These are phyloP conservation scores for Globisporangium parvum DNA, from an alignment of 352 stramenopile species.

Conservation along the genomic window DNA sequence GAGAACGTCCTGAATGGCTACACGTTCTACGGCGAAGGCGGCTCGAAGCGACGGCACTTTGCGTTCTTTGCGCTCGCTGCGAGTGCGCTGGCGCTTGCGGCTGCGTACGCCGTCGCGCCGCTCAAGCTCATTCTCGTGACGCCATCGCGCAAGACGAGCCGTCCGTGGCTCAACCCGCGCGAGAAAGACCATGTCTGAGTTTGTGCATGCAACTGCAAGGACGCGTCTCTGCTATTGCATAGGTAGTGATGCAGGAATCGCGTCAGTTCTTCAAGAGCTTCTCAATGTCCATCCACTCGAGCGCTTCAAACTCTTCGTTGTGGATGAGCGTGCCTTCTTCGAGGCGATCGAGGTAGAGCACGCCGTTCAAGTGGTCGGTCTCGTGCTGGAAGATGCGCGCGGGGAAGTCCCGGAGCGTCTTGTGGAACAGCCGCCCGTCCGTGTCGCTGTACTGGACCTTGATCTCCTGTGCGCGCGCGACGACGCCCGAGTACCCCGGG, in stretches of 20 bases:
- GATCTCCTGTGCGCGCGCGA: conserved; percentile 55
- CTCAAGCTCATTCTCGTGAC: conserved; percentile 19
- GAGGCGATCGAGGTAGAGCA: conserved; percentile 74
- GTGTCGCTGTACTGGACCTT: conserved; percentile 54
- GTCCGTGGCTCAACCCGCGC: conserved; percentile 18
- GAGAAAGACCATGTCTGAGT: conserved; percentile 16
- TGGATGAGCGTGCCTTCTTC: conserved; percentile 69
- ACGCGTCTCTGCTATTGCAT: not conserved
- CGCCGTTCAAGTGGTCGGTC: conserved; percentile 69
- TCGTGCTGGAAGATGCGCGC: conserved; percentile 84
- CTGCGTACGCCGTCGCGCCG: conserved; percentile 20
- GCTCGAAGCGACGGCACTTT: conserved; percentile 17
- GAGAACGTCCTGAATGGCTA: conserved; percentile 78
- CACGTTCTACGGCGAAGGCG: conserved; percentile 51
- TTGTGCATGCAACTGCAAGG: not conserved
- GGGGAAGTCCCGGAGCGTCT: conserved; percentile 68
- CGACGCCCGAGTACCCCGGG: conserved; percentile 72
- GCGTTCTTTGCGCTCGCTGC: conserved; percentile 21
- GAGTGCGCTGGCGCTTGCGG: conserved; percentile 21
- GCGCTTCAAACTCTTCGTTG: conserved; percentile 71
- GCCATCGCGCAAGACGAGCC: conserved; percentile 13
- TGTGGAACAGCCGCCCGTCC: conserved; percentile 39
- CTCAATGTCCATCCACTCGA: conserved; percentile 55
- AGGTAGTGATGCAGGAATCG: not conserved
- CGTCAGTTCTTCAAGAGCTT: conserved; percentile 41